Percentiles rank a stretch among this genome's conserved stretches.
Conservation (phyloP, 352 stramenopile genomes). For the Globisporangium yorkense region DNA sequence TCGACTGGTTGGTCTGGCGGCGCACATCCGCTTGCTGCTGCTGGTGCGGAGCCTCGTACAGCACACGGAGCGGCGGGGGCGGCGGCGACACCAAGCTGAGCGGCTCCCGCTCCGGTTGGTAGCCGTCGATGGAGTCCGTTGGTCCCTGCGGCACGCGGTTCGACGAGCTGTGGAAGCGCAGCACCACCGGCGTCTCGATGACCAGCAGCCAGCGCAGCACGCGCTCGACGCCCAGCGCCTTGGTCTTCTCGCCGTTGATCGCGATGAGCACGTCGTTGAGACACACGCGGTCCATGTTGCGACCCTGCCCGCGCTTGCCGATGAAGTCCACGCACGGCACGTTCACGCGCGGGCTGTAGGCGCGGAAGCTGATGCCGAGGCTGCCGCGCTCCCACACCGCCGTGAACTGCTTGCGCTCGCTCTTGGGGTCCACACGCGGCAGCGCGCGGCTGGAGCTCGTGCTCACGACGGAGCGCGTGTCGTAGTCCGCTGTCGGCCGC, state of each 20-base stretch:
- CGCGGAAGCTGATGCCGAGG: constrained; percentile 66
- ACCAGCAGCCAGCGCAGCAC: constrained; percentile 73
- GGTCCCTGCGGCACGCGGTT: constrained; percentile 33
- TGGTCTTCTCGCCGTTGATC: constrained; percentile 78
- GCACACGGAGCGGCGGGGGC: constrained; percentile 16
- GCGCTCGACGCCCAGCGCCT: constrained; percentile 63
- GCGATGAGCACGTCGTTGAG: constrained; percentile 79
- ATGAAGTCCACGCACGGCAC: constrained; percentile 75
- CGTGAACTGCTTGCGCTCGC: constrained; percentile 66
- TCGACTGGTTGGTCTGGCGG: neutral
- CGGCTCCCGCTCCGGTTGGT: constrained; percentile 32
- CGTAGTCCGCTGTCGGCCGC: constrained; percentile 9
- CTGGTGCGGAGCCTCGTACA: constrained; percentile 17
- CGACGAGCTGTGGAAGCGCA: constrained; percentile 76
- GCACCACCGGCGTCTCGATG: constrained; percentile 66
- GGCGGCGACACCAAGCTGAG: constrained; percentile 16
- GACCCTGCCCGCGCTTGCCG: constrained; percentile 41
- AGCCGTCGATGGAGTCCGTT: constrained; percentile 3
- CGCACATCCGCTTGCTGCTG: neutral
- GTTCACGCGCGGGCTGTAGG: constrained; percentile 62
- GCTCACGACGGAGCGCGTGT: constrained; percentile 14
- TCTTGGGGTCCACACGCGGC: constrained; percentile 7
- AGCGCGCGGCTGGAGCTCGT: constrained; percentile 20
- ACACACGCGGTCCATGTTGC: constrained; percentile 68
- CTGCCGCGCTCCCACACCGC: constrained; percentile 65